Conservation (phyloP, 306 rosid genomes). For the Corylus avellana region DNA sequence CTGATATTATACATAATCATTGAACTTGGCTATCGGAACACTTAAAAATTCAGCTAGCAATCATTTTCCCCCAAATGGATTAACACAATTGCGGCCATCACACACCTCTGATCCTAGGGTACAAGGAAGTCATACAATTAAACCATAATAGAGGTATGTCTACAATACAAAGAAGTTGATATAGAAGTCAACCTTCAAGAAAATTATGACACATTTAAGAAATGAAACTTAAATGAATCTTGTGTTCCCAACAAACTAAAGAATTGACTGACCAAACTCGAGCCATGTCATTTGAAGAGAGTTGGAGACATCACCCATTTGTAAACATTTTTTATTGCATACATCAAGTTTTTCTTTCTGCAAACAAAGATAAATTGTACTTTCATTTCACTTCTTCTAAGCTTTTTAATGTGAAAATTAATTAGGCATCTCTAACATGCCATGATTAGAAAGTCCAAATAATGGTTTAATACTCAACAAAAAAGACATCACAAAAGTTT, state of each 20-base stretch:
- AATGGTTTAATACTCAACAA: background rate
- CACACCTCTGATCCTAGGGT: background rate
- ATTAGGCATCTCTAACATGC: background rate
- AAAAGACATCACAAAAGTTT: background rate
- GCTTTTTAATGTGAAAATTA: background rate
- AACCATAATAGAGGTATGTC: background rate
- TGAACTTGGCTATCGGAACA: constrained; percentile 15
- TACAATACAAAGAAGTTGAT: background rate
- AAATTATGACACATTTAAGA: constrained; percentile 6
- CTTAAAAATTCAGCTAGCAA: constrained; percentile 8
- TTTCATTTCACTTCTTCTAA: background rate
- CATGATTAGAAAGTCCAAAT: background rate
- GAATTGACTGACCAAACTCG: background rate
- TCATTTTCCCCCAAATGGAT: constrained; percentile 7
- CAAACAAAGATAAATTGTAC: background rate
- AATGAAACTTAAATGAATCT: background rate
- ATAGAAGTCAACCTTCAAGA: background rate
- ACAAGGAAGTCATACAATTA: background rate
- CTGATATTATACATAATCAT: constrained; percentile 10
- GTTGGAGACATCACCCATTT: background rate
- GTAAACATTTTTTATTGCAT: background rate
- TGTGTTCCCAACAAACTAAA: background rate
- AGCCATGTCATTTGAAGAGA: background rate
- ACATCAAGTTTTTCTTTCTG: background rate
- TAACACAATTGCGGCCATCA: constrained; percentile 9